Percentiles rank a stretch among this genome's conserved stretches.
Evolutionary conservation across 2,329 filamentous ascomycete genomes (phyloP).

Genomic region (Epichloe glyceriae): DNA sequence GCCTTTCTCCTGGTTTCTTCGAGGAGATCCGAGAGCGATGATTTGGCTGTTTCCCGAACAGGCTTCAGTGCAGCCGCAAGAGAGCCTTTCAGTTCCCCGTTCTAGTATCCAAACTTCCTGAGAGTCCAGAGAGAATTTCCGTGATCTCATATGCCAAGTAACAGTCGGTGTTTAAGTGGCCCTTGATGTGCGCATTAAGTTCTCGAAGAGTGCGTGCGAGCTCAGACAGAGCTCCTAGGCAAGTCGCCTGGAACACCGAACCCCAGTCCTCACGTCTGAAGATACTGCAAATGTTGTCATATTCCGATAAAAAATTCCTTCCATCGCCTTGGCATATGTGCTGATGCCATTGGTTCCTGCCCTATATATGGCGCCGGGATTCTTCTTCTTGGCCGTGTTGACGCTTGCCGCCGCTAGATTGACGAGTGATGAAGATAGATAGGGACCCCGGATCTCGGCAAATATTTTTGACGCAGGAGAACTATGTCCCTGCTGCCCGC

Average conservation of each 20-base stretch:
- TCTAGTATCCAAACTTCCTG: conserved; percentile 64
- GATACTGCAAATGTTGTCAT: conserved; percentile 78
- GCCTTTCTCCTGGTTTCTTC: conserved; percentile 70
- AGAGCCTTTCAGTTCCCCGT: conserved; percentile 78
- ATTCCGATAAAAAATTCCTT: conserved; percentile 75
- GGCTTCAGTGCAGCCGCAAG: conserved; percentile 80
- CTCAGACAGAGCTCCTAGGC: conserved; percentile 64
- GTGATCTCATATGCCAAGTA: conserved; percentile 92
- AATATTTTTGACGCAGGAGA: conserved; percentile 72
- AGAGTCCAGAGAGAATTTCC: conserved; percentile 72
- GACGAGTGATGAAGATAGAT: conserved; percentile 67
- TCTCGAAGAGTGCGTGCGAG: conserved; percentile 78
- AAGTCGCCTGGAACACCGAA: conserved; percentile 64
- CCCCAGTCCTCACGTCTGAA: conserved; percentile 81
- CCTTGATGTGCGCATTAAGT: conserved; percentile 78
- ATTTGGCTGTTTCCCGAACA: conserved; percentile 81
- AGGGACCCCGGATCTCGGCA: conserved; percentile 72
- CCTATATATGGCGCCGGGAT: conserved; percentile 70
- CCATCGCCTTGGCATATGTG: conserved; percentile 76
- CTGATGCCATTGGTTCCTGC: conserved; percentile 84
- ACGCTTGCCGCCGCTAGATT: conserved; percentile 81
- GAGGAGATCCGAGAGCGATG: conserved; percentile 68
- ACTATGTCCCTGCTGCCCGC: conserved; percentile 45
- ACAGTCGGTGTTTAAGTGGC: conserved; percentile 79
- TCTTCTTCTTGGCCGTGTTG: conserved; percentile 70